Conservation (phyloP, 116 monocot genomes). For the Trichopus zeylanicus region DNA sequence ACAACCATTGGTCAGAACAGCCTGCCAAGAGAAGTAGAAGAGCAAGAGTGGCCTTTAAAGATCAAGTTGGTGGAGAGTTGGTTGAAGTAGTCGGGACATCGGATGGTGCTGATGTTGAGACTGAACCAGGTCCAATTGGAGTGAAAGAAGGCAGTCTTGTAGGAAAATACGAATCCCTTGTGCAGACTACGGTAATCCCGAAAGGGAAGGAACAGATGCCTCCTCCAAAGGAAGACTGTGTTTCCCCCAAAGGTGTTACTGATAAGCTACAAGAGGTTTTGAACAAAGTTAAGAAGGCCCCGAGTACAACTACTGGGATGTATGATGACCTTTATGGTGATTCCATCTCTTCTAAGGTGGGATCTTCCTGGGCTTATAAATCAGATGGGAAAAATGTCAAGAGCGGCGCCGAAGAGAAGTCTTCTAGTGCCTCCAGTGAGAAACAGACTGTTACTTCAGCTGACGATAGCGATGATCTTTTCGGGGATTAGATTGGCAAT, state of each 20-base stretch:
- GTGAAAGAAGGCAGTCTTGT: conserved; percentile 98
- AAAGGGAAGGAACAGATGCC: conserved; percentile 72
- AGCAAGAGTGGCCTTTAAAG: conserved; percentile 66
- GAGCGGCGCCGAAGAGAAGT: conserved; percentile 18
- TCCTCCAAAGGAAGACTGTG: conserved; percentile 27
- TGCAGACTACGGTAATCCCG: conserved; percentile 85
- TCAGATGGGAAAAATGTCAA: conserved; percentile 19
- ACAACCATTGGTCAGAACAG: conserved; percentile 21
- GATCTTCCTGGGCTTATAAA: conserved; percentile 85
- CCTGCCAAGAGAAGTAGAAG: conserved; percentile 58
- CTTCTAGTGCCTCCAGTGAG: conserved; percentile 6
- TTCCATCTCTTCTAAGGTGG: conserved; percentile 47
- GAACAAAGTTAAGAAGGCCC: conserved; percentile 61
- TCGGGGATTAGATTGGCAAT: conserved; percentile 34
- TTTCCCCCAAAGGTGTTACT: conserved; percentile 71
- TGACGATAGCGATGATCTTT: conserved; percentile 75
- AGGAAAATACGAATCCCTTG: conserved; percentile 94
- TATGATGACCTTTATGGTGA: conserved; percentile 92
- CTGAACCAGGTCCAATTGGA: conserved; percentile 84
- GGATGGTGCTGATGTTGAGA: conserved; percentile 92
- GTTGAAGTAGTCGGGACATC: conserved; percentile 85
- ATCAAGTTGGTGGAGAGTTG: conserved; percentile 79
- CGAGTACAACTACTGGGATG: conserved; percentile 59
- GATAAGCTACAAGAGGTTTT: conserved; percentile 73
- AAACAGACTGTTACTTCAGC: conserved; percentile 17